Evolutionary conservation across 2,329 filamentous ascomycete genomes (phyloP).

Genomic region (Neofusicoccum cordaticola): DNA sequence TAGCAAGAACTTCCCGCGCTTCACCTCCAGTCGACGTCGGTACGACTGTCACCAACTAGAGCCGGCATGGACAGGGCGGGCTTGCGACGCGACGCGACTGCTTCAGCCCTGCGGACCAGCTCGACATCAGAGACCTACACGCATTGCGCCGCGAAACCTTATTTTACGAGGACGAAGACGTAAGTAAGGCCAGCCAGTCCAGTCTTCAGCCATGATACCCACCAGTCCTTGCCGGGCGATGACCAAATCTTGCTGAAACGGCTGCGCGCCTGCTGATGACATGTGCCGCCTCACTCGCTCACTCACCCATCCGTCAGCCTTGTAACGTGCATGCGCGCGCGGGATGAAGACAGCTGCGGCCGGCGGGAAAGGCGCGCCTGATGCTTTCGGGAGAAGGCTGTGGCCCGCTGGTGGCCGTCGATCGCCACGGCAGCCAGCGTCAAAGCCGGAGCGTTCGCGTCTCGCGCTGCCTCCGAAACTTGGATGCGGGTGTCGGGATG

Average conservation of each 20-base stretch:
- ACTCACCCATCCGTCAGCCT: no score
- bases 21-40: not conserved
- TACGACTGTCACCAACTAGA: no score
- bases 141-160: slow-evolving; percentile 3
- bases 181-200: not conserved
- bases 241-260: slow-evolving; percentile 7
- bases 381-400: no score
- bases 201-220: not conserved
- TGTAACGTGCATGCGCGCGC: no score
- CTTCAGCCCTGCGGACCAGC: slow-evolving; percentile 2
- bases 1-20: not conserved
- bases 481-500: not conserved
- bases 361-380: no score
- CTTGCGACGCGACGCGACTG: not conserved
- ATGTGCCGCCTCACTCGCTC: no score
- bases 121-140: slow-evolving; percentile 6
- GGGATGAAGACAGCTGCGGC: not conserved
- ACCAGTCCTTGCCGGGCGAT: not conserved
- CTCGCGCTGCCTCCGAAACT: not conserved
- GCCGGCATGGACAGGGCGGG: no score
- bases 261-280: not conserved
- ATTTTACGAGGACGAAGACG: not conserved
- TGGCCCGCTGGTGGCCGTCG: not conserved
- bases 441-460: not conserved
- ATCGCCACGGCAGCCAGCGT: not conserved